phyloP scores from a whole-genome alignment of 352 stramenopile species.

The Phytophthora litchii region DNA sequence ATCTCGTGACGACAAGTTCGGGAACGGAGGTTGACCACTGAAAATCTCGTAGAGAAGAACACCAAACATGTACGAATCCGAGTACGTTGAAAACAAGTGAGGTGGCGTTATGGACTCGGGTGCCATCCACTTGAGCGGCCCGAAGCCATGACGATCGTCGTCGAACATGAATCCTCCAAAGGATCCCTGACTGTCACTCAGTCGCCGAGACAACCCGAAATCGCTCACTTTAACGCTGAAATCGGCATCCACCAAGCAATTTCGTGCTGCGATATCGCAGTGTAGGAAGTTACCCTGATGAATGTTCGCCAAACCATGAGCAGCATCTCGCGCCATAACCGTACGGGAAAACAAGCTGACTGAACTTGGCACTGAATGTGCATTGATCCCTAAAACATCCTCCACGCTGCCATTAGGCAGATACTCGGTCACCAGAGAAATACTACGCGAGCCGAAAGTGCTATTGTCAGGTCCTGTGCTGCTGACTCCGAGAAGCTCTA shows the following conservation, averaged over 20 bases:
- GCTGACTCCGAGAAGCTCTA: slow-evolving; percentile 65
- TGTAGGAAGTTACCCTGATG: slow-evolving; percentile 69
- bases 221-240: slow-evolving; percentile 78
- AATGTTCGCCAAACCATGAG: slow-evolving; percentile 69
- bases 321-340: slow-evolving; percentile 69
- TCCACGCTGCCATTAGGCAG: slow-evolving; percentile 71
- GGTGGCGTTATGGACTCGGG: slow-evolving; percentile 69
- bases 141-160: slow-evolving; percentile 59
- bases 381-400: slow-evolving; percentile 37
- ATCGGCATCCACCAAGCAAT: slow-evolving; percentile 66
- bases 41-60: slow-evolving; percentile 82
- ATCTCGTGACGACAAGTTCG: slow-evolving; percentile 54
- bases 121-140: slow-evolving; percentile 78
- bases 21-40: slow-evolving; percentile 61
- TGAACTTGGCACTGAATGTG: background rate
- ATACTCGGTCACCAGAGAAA: slow-evolving; percentile 74
- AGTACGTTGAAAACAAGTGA: slow-evolving; percentile 72
- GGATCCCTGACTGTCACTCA: slow-evolving; percentile 15
- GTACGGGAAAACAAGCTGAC: slow-evolving; percentile 64
- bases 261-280: slow-evolving; percentile 69
- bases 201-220: slow-evolving; percentile 66
- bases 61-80: slow-evolving; percentile 81
- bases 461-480: slow-evolving; percentile 10
- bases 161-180: slow-evolving; percentile 51
- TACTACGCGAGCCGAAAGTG: slow-evolving; percentile 3